Evolutionary conservation across 2,329 filamentous ascomycete species (phyloP).

Genomic region (Alternaria consortialis): DNA sequence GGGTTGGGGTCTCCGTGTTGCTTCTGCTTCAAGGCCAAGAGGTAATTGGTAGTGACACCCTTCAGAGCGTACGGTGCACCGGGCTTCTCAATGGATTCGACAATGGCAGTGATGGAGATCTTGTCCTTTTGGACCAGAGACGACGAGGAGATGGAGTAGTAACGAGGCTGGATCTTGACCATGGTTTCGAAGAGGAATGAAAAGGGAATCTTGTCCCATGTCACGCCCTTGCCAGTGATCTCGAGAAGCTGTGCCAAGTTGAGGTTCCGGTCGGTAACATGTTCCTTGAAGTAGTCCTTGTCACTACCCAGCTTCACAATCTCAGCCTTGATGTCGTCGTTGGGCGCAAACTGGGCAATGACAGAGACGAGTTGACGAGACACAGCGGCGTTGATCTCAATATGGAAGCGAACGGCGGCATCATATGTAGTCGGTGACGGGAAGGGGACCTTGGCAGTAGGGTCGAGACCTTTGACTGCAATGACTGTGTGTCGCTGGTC

Average conservation of each 20-base stretch:
- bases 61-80: constrained; percentile 82
- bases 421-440: constrained; percentile 97
- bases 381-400: constrained; percentile 94
- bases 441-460: constrained; percentile 96
- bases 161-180: constrained; percentile 94
- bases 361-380: constrained; percentile 94
- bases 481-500: constrained; percentile 84
- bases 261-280: constrained; percentile 80
- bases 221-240: constrained; percentile 73
- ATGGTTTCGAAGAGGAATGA: constrained; percentile 93
- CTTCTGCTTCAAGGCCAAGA: constrained; percentile 94
- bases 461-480: constrained; percentile 87
- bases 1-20: constrained; percentile 88
- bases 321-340: constrained; percentile 83
- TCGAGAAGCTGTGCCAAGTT: constrained; percentile 90
- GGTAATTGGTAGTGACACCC: constrained; percentile 96
- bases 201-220: constrained; percentile 88
- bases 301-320: constrained; percentile 89
- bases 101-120: constrained; percentile 93
- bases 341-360: constrained; percentile 87
- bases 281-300: constrained; percentile 93
- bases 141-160: constrained; percentile 99
- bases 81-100: constrained; percentile 82
- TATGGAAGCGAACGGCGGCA: constrained; percentile 90
- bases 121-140: constrained; percentile 93